Percentiles rank a stretch among this genome's conserved stretches.
These are phyloP conservation scores for Zasmidium angulare DNA, from an alignment of 2,329 filamentous ascomycete species.

Conservation along the genomic window DNA sequence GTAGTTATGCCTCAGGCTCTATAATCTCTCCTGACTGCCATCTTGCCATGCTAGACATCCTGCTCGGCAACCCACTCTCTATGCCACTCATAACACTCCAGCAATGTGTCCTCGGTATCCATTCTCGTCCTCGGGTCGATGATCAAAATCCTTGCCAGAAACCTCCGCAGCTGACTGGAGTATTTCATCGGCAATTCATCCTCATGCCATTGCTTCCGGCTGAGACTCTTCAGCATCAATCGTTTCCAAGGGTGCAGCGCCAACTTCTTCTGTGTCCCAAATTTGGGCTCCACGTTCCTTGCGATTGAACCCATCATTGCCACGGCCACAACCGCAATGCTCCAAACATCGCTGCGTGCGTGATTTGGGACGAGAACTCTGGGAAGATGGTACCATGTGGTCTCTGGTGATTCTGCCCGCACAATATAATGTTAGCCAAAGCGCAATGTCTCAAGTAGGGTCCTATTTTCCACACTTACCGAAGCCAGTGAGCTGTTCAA, in stretches of 20 bases:
- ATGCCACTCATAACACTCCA: neutral
- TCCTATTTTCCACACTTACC: too few relatives aligned
- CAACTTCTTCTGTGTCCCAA: neutral
- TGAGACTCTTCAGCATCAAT: neutral
- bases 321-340: conserved; percentile 14
- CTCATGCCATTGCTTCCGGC: neutral
- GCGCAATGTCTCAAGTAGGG: too few relatives aligned
- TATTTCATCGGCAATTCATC: neutral
- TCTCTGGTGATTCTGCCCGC: conserved; percentile 7
- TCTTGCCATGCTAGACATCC: too few relatives aligned
- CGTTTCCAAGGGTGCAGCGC: neutral
- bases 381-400: neutral
- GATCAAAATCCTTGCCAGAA: neutral
- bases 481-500: too few relatives aligned
- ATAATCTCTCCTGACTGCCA: too few relatives aligned
- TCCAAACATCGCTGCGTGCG: conserved; percentile 13
- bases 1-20: neutral
- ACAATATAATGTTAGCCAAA: too few relatives aligned
- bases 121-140: neutral
- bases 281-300: neutral
- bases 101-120: neutral
- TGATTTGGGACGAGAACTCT: neutral
- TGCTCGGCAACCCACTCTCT: neutral
- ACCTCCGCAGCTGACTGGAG: neutral
- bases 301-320: conserved; percentile 16